phyloP scores from a whole-genome alignment of 495 filamentous ascomycete species.

The Sporormia fimetaria region DNA sequence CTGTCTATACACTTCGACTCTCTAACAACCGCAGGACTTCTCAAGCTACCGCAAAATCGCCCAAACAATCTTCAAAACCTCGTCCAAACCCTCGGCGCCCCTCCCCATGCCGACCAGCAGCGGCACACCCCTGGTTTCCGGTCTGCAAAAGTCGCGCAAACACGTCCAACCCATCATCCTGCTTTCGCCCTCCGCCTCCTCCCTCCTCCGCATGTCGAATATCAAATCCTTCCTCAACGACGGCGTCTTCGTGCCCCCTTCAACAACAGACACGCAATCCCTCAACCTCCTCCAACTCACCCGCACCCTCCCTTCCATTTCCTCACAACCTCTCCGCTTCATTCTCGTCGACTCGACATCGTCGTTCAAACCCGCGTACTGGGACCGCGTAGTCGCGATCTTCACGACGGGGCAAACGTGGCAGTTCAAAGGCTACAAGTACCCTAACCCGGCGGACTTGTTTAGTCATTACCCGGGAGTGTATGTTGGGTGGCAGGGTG shows the following conservation, averaged over 20 bases:
- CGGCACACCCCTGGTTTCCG: conserved; percentile 29
- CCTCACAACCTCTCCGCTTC: conserved; percentile 70
- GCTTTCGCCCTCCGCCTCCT: conserved; percentile 93
- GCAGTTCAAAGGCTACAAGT: conserved; percentile 98
- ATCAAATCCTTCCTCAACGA: conserved; percentile 89
- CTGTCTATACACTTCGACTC: neutral
- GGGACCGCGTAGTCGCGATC: conserved; percentile 88
- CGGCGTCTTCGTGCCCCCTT: conserved; percentile 68
- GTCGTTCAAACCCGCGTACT: conserved; percentile 97
- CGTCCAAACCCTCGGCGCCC: conserved; percentile 31
- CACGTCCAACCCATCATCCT: conserved; percentile 92
- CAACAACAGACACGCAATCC: conserved; percentile 49
- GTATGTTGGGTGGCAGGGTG: conserved; percentile 85
- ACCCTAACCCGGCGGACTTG: conserved; percentile 76
- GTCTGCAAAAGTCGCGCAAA: conserved; percentile 39
- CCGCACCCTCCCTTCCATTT: conserved; percentile 63
- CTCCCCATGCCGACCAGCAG: conserved; percentile 18
- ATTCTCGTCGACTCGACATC: conserved; percentile 85
- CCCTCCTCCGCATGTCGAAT: conserved; percentile 93
- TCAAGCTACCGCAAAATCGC: conserved; percentile 83
- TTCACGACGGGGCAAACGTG: conserved; percentile 97
- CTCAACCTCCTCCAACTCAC: conserved; percentile 74
- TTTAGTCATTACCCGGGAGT: conserved; percentile 80
- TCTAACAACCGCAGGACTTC: conserved; percentile 60
- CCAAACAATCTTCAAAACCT: conserved; percentile 61